Base-by-base conservation (phyloP, 75 land plant species). In the Picea glauca region DNA sequence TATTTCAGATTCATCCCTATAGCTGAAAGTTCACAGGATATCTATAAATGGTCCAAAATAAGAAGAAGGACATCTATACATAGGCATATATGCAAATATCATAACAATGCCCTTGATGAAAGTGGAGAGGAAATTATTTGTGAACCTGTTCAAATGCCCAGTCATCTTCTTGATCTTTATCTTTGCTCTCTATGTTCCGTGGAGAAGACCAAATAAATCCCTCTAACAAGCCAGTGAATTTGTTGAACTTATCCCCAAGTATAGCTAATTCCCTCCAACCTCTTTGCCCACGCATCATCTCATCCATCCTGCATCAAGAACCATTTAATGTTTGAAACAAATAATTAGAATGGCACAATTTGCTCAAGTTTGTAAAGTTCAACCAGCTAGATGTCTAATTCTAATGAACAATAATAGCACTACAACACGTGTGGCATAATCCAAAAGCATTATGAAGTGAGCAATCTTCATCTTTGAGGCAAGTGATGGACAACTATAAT, bases 271-370 rank as follows among this genome's bases (percentile, higher is more conserved):
- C 98, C 66, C 94, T 91, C 96, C 96, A 96, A 4, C 98, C 98
- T 80, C 90, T 79, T 73, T 93, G 96, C 21, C 98, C 98, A 56
- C 84, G 86, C 98, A 96, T 96, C 98, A 93, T 96, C 74, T 93
- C 98, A 87, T 96, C 98, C 98, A 96, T 96, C 80, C 98, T 96
- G 85, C 67, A n/a, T 23, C n/a, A 43, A 38, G n/a, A 40, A 66
- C 32, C 1, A 68, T 17, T 8, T 70, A n/a, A 40, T 68, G 12
- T 68, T 40, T 68, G 17, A 64, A 58, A 30, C 62, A 75, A 54
- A 11, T 30, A 56, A 56, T 18, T 40, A 18, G 17, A 20, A 66
- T 50, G 56, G 56, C 56, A 50, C 56, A 61, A 6, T 61, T 18
- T 61, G 9, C 6, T 18, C n/a, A 15, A 65, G 17, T 33, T 66